A percentile compares a stretch with the other conserved stretches of the same genome.
Conservation (phyloP, 768 basidiomycete species). For the Russula ochroleuca region DNA sequence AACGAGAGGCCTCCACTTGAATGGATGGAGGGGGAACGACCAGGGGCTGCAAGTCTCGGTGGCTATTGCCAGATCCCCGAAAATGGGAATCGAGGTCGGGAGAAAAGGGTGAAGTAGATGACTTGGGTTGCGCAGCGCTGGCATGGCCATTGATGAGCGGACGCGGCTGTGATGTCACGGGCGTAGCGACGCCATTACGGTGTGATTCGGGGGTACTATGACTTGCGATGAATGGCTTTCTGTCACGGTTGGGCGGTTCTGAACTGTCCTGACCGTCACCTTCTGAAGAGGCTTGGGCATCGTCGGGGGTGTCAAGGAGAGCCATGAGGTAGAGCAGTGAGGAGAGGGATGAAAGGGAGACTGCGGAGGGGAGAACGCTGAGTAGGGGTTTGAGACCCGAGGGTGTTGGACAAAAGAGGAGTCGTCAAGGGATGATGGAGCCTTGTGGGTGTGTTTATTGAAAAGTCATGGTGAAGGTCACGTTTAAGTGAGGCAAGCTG, state of each 20-base stretch:
- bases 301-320: slow-evolving; percentile 44
- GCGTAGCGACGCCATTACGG: slow-evolving; percentile 15
- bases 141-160: slow-evolving; percentile 27
- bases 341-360: slow-evolving; percentile 31
- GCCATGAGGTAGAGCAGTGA: slow-evolving; percentile 37
- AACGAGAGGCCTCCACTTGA: slow-evolving; percentile 30
- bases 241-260: slow-evolving; percentile 48
- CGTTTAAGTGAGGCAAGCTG: slow-evolving; percentile 29
- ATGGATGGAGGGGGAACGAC: slow-evolving; percentile 29
- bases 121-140: slow-evolving; percentile 20
- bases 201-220: slow-evolving; percentile 5
- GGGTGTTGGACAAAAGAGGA: slow-evolving; percentile 24
- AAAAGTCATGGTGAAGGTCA: slow-evolving; percentile 38
- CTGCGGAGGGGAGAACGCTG: slow-evolving; percentile 26
- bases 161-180: slow-evolving; percentile 1
- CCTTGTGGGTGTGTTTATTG: slow-evolving; percentile 34
- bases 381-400: slow-evolving; percentile 22
- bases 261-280: slow-evolving; percentile 54
- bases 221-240: slow-evolving; percentile 27
- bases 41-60: slow-evolving; percentile 41
- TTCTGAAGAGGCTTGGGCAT: slow-evolving; percentile 44
- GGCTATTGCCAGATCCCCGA: slow-evolving; percentile 50
- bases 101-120: slow-evolving; percentile 47
- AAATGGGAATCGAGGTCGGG: slow-evolving; percentile 46
- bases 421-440: slow-evolving; percentile 25